These are phyloP conservation scores for Nakazawaea wyomingensis DNA, from an alignment of 805 yeast genomes.

Conservation along the genomic window DNA sequence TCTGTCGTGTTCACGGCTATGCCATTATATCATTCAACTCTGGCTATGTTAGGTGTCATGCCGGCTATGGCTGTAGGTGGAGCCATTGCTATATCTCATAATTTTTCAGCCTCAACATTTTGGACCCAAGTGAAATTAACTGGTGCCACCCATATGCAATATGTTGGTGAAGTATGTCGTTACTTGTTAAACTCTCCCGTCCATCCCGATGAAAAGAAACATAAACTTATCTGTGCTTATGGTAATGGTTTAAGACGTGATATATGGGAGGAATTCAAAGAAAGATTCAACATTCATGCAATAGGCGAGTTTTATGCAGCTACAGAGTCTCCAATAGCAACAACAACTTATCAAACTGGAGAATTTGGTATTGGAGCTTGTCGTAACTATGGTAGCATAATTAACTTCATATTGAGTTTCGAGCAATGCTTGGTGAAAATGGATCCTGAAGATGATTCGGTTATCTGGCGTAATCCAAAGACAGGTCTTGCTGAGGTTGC, in stretches of 20 bases:
- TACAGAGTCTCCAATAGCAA: conserved; percentile 87
- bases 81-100: conserved; percentile 69
- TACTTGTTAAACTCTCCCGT: conserved; percentile 64
- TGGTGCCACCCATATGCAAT: conserved; percentile 77
- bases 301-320: conserved; percentile 93
- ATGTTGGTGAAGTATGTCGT: conserved; percentile 93
- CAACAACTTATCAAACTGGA: conserved; percentile 75
- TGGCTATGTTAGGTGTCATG: conserved; percentile 78
- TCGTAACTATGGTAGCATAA: conserved; percentile 65
- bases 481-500: conserved; percentile 60
- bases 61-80: conserved; percentile 60
- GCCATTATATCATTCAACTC: conserved; percentile 96
- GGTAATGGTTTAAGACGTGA: conserved; percentile 92
- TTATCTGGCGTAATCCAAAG: conserved; percentile 61
- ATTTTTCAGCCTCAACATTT: conserved; percentile 77
- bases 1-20: conserved; percentile 79
- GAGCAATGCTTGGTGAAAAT: conserved; percentile 63
- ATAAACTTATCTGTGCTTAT: conserved; percentile 62
- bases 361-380: conserved; percentile 85
- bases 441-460: conserved; percentile 75
- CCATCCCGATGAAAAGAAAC: conserved; percentile 61
- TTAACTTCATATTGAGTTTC: conserved; percentile 44
- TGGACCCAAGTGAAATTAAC: conserved; percentile 83
- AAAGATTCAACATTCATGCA: conserved; percentile 65
- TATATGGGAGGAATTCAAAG: conserved; percentile 78